Percentiles rank a stretch among this genome's conserved stretches.
Evolutionary conservation across 2,329 filamentous ascomycete species (phyloP).

Genomic region (Cladophialophora bantiana): DNA sequence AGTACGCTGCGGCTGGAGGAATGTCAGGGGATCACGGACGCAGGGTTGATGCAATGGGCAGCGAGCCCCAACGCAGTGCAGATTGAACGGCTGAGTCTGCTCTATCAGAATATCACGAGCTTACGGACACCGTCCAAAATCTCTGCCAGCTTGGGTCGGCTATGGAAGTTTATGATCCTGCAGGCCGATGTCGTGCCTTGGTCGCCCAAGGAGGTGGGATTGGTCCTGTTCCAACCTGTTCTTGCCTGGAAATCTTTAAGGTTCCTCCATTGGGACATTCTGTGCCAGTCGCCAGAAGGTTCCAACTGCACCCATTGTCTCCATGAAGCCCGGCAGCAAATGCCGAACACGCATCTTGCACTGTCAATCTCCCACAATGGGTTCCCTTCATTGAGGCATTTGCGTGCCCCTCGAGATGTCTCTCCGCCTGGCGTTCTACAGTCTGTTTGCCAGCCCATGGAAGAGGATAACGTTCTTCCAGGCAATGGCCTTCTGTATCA

Average conservation of each 20-base stretch:
- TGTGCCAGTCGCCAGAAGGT: constrained; percentile 47
- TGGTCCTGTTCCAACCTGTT: constrained; percentile 52
- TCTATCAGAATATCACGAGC: constrained; percentile 62
- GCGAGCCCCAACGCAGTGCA: constrained; percentile 54
- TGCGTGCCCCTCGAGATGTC: constrained; percentile 54
- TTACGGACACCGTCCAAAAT: constrained; percentile 61
- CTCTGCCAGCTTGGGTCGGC: constrained; percentile 53
- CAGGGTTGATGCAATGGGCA: constrained; percentile 61
- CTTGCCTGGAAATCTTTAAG: constrained; percentile 59
- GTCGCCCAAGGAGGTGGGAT: constrained; percentile 46
- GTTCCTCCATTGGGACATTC: constrained; percentile 69
- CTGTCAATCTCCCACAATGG: constrained; percentile 49
- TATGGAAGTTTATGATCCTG: constrained; percentile 60
- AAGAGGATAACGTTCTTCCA: constrained; percentile 49
- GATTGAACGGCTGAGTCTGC: constrained; percentile 57
- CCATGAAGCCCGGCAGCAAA: not conserved
- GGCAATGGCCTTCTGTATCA: constrained; percentile 48
- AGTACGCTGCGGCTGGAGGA: constrained; percentile 63
- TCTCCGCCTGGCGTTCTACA: constrained; percentile 54
- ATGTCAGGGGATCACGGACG: constrained; percentile 62
- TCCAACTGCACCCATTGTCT: not conserved
- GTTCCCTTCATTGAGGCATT: constrained; percentile 50
- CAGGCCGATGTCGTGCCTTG: constrained; percentile 58
- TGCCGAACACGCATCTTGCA: constrained; percentile 36
- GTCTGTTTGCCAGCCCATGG: constrained; percentile 51